These are phyloP conservation scores for Jackrogersella multiformis DNA, from an alignment of 495 filamentous ascomycete genomes.

Conservation along the genomic window DNA sequence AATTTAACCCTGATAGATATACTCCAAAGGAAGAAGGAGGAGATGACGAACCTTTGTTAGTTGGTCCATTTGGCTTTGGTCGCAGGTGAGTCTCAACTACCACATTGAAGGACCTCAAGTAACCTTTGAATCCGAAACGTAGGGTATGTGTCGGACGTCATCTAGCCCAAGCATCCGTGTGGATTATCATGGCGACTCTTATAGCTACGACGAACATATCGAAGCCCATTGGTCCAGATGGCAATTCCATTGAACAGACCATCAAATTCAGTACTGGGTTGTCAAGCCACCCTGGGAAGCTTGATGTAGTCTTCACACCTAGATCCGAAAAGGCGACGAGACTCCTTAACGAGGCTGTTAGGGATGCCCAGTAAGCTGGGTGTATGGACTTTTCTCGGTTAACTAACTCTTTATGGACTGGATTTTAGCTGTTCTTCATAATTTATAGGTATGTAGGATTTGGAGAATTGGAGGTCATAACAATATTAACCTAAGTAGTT, in stretches of 20 bases:
- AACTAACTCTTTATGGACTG: background rate
- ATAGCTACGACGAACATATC: constrained; percentile 40
- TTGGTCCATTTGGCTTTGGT: constrained; percentile 65
- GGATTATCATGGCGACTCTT: constrained; percentile 42
- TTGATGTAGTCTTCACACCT: constrained; percentile 37
- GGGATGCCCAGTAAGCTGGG: constrained; percentile 14
- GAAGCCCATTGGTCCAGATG: constrained; percentile 36
- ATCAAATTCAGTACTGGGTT: constrained; percentile 40
- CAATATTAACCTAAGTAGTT: background rate
- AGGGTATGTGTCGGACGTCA: constrained; percentile 41
- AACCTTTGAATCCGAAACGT: background rate
- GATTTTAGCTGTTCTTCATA: background rate
- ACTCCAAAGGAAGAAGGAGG: constrained; percentile 55
- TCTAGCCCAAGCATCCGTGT: constrained; percentile 41
- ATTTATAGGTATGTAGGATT: background rate
- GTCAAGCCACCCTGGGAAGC: constrained; percentile 37
- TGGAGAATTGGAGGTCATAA: background rate
- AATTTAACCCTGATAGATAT: constrained; percentile 59
- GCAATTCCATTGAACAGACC: constrained; percentile 33
- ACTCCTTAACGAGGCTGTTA: constrained; percentile 27
- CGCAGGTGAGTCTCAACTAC: constrained; percentile 23
- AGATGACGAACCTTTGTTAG: constrained; percentile 57
- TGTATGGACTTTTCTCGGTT: background rate
- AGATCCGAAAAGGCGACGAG: constrained; percentile 34
- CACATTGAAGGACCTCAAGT: background rate